Evolutionary conservation across 2,329 filamentous ascomycete genomes (phyloP).

Genomic region (Cladosporium austrohemisphaericum): DNA sequence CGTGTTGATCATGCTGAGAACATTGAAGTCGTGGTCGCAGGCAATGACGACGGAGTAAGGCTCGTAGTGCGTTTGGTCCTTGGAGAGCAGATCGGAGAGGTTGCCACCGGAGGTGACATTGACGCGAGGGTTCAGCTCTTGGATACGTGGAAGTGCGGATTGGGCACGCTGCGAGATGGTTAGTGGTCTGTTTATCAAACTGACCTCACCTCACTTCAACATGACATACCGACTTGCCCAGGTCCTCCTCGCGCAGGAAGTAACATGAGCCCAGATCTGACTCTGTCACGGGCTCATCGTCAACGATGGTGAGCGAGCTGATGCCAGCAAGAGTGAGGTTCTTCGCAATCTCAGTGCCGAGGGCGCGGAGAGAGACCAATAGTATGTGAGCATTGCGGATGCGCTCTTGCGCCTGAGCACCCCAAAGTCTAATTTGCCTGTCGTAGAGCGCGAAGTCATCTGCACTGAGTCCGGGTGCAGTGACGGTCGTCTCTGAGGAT

Average conservation of each 20-base stretch:
- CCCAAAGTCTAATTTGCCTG: constrained; percentile 95
- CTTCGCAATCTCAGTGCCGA: constrained; percentile 94
- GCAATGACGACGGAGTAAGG: constrained; percentile 83
- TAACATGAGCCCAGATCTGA: constrained; percentile 68
- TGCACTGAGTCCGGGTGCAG: constrained; percentile 38
- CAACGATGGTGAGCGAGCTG: constrained; percentile 81
- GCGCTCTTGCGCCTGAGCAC: constrained; percentile 83
- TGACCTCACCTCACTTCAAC: background rate
- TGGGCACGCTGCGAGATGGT: constrained; percentile 61
- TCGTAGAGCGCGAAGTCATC: constrained; percentile 98
- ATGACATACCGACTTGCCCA: constrained; percentile 66
- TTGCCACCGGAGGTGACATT: constrained; percentile 51
- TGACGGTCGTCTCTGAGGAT: constrained; percentile 19
- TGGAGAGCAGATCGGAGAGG: constrained; percentile 63
- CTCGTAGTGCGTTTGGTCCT: constrained; percentile 70
- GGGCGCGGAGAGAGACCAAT: constrained; percentile 78
- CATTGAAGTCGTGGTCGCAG: constrained; percentile 75
- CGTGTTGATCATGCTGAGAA: constrained; percentile 76
- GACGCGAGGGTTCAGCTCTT: constrained; percentile 86
- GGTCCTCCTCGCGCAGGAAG: constrained; percentile 67
- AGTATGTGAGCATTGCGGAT: constrained; percentile 87
- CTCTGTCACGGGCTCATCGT: constrained; percentile 70
- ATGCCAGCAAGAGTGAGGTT: constrained; percentile 94
- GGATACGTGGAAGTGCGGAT: constrained; percentile 72
- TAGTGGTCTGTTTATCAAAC: background rate